Evolutionary conservation across 2,329 filamentous ascomycete genomes (phyloP), one percentile per base, ranked within the genome.

Genomic region (Fusarium duplospermum): DNA sequence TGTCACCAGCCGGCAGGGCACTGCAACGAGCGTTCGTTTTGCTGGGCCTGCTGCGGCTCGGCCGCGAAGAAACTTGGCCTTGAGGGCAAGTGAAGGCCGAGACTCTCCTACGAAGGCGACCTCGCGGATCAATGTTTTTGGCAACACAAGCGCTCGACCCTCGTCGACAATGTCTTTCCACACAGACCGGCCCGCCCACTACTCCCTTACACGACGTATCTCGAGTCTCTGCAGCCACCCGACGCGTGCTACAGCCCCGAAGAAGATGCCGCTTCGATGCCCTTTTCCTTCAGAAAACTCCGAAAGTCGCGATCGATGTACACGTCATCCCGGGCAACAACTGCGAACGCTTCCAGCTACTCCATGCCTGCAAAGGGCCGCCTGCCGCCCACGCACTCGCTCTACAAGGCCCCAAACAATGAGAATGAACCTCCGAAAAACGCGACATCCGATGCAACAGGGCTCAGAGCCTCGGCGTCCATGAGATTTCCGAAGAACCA

Each of bases 231-330:
- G 40, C 76, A 79, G 57, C 79, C 81, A 57, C 82, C 81, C 42
- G 81, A 86, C 38, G 82, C 86, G 74, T 83, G 84, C 64, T 87
- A 86, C 76, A 86, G 83, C 6, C 83, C 83, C 1, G 85, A 88
- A 66, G 86, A 89, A 66, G 84, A 87, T 62, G 78, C 85, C 35
- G 83, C 83, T 2, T 88, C 87, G 4, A 82, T 82, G 33, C 84
- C 86, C 16, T 86, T 85, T 2, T 87, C 87, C 0, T 87, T 85
- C 72, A 84, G 85, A 56, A 85, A 83, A 31, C 79, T 91, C 47
- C 87, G 88, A 50, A 89, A 87, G 75, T 89, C 89, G 1, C 87
- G 83, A 67, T 91, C 89, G 0, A 87, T 90, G 87, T 84, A 88
- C 69, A 80, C 82, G 13, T 79, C 81, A 3, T 81, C 82, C 2